phyloP scores from a whole-genome alignment of 2,329 filamentous ascomycete species.

The Clonostachys byssicola region DNA sequence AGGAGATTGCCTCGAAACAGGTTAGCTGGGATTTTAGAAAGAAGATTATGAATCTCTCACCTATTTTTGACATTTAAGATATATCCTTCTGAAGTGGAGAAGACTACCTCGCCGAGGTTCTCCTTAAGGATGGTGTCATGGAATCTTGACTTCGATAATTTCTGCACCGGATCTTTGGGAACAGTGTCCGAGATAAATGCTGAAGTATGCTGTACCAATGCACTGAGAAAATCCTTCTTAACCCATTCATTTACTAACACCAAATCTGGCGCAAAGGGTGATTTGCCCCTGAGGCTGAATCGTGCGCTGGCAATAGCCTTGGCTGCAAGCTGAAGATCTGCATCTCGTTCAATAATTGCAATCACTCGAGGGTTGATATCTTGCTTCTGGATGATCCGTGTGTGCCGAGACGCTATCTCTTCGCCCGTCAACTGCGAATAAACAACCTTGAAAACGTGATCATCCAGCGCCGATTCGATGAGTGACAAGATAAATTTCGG shows the following conservation, averaged over 20 bases:
- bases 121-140: too few species aligned
- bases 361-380: slow-evolving; percentile 24
- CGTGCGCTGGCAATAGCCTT: slow-evolving; percentile 45
- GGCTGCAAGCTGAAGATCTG: slow-evolving; percentile 48
- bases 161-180: not conserved
- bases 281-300: slow-evolving; percentile 49
- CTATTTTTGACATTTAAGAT: slow-evolving; percentile 10
- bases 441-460: too few species aligned
- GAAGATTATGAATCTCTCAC: not conserved
- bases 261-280: slow-evolving; percentile 57
- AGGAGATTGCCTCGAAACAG: slow-evolving; percentile 11
- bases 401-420: slow-evolving; percentile 5
- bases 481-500: too few species aligned
- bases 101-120: slow-evolving; percentile 2
- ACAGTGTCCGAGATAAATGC: not conserved
- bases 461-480: too few species aligned
- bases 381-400: slow-evolving; percentile 1
- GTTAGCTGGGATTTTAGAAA: not conserved
- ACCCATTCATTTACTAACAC: slow-evolving; percentile 62
- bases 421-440: too few species aligned
- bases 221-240: slow-evolving; percentile 46
- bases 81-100: slow-evolving; percentile 14
- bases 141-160: not conserved
- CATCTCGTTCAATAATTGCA: slow-evolving; percentile 58
- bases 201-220: slow-evolving; percentile 20